Evolutionary conservation across 495 filamentous ascomycete genomes (phyloP).

Genomic region (Hypoxylon fragiforme): DNA sequence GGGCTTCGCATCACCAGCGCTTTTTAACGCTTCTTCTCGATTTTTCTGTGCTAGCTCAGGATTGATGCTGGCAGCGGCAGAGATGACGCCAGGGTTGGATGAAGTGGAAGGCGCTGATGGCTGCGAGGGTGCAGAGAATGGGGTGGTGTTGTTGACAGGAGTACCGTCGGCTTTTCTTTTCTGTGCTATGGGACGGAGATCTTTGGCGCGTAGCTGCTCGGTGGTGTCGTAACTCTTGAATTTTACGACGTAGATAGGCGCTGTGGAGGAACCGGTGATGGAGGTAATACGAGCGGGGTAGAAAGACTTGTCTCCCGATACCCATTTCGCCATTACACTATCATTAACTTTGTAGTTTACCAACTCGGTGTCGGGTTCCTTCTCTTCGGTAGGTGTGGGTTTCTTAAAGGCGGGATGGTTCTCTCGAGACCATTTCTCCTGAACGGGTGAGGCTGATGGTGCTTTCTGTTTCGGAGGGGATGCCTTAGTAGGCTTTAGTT

Average conservation of each 20-base stretch:
- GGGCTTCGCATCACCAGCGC: slow-evolving; percentile 42
- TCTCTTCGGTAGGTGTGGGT: slow-evolving; percentile 49
- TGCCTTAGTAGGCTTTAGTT: slow-evolving; percentile 66
- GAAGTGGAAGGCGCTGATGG: slow-evolving; percentile 38
- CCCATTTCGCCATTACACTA: slow-evolving; percentile 85
- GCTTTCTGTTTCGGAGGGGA: slow-evolving; percentile 45
- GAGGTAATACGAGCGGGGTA: slow-evolving; percentile 93
- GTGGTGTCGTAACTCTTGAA: slow-evolving; percentile 89
- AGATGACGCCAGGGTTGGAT: slow-evolving; percentile 69
- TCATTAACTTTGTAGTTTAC: slow-evolving; percentile 84
- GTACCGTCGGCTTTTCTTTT: slow-evolving; percentile 91
- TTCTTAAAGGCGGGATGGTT: slow-evolving; percentile 70
- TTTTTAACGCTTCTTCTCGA: slow-evolving; percentile 44
- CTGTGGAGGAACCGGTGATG: slow-evolving; percentile 84
- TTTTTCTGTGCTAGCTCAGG: slow-evolving; percentile 72
- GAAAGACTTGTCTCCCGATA: slow-evolving; percentile 84
- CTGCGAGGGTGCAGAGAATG: slow-evolving; percentile 48
- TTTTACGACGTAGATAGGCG: slow-evolving; percentile 88
- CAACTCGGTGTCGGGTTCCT: slow-evolving; percentile 47
- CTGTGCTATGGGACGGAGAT: slow-evolving; percentile 79
- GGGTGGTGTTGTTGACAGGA: slow-evolving; percentile 55
- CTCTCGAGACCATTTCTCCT: slow-evolving; percentile 74
- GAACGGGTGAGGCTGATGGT: slow-evolving; percentile 50
- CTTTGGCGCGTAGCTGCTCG: slow-evolving; percentile 80
- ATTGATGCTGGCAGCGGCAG: slow-evolving; percentile 84